Evolutionary conservation across 2,329 filamentous ascomycete genomes (phyloP), one percentile per base, ranked within the genome.

Genomic region (Curvularia verruculosa): DNA sequence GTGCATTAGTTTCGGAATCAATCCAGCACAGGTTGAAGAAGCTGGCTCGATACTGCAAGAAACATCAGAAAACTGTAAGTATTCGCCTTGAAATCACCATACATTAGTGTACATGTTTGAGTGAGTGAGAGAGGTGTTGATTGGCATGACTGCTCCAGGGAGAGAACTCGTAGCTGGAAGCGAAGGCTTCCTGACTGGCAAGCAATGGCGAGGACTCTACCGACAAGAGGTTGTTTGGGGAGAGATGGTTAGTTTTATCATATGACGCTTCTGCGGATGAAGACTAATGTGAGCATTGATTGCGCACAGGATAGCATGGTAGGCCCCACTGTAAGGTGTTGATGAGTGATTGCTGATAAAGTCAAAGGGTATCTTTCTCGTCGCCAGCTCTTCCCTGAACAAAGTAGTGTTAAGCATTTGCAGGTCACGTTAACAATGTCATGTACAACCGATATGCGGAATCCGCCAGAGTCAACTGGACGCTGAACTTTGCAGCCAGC

Each of bases 351-450:
- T 37, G 49, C 63, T 64, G 46, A 60, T 49, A 10, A 13, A 37
- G 15, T 9, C 9, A 3, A 54, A 56, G 59, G 63, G 59, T 62
- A 61, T 12, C 26, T 1, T 58, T 62, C 59, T 18, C 28, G 36
- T 36, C 29, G 48, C 18, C 44, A 50, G 13, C 52, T 24, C 4
- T 19, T 28, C 31, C 12, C 13, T 47, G 24, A 9, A 10, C 5
- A 40, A 7, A 28, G n/a, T 29, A 9, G 34, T 71, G 21, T 46
- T 50, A 45, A 52, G 31, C n/a, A 45, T 54, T 49, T 36, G 39
- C 51, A 87, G 85, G 87, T 47, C 92, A 96, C 75, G 89, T 96
- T 47, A 96, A 96, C 74, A 96, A 96, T 67, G 87, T 93, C 60
- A 86, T 85, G 63, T 96, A 96, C 75, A 87, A 90, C 66, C 85